Conservation (phyloP, 345 rosid genomes). For the Populus pruinosa region DNA sequence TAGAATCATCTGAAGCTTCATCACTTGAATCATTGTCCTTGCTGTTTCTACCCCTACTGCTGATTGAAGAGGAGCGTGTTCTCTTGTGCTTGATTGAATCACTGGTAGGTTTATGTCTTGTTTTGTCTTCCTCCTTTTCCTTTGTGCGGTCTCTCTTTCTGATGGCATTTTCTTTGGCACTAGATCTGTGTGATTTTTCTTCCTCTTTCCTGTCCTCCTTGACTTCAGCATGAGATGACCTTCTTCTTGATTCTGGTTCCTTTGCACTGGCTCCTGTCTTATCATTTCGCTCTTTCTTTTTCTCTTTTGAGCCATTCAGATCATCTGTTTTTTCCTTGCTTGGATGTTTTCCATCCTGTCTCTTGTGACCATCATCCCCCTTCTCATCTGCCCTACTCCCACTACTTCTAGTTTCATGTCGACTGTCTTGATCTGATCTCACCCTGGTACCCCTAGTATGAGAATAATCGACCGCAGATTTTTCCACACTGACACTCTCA, state of each 20-base stretch:
- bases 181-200: slow-evolving; percentile 49
- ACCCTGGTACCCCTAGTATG: slow-evolving; percentile 33
- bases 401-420: slow-evolving; percentile 38
- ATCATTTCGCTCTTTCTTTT: slow-evolving; percentile 34
- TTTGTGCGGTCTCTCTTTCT: slow-evolving; percentile 47
- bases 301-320: slow-evolving; percentile 48
- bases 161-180: slow-evolving; percentile 44
- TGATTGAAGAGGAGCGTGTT: slow-evolving; percentile 57
- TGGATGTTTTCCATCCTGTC: slow-evolving; percentile 39
- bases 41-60: slow-evolving; percentile 49
- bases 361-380: slow-evolving; percentile 36
- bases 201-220: slow-evolving; percentile 54
- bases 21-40: slow-evolving; percentile 58
- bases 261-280: slow-evolving; percentile 46
- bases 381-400: slow-evolving; percentile 30
- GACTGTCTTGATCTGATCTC: slow-evolving; percentile 37
- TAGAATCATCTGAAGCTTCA: slow-evolving; percentile 70
- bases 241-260: slow-evolving; percentile 53
- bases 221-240: slow-evolving; percentile 32
- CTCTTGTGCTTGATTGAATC: slow-evolving; percentile 67
- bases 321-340: slow-evolving; percentile 51
- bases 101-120: slow-evolving; percentile 38
- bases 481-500: slow-evolving; percentile 24
- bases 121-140: slow-evolving; percentile 48
- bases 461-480: slow-evolving; percentile 28